Evolutionary conservation across 1,139 yeast genomes (phyloP).

Genomic region (Yamadazyma friedrichii): DNA sequence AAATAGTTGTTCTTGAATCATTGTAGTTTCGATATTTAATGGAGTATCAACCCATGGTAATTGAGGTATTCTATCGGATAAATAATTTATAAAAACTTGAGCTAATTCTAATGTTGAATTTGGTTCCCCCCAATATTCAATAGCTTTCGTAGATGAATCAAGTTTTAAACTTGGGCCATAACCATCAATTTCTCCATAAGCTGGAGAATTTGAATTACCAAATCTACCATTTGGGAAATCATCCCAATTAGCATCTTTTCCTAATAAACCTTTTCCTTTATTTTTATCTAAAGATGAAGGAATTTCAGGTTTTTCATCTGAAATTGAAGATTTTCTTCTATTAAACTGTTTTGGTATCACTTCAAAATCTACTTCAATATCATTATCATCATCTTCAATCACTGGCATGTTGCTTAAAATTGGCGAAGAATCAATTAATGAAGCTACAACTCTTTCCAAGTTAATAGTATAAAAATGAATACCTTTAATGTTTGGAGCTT

Average conservation of each 20-base stretch:
- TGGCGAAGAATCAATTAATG: conserved; percentile 64
- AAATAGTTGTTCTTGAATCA: conserved; percentile 87
- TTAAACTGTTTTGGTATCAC: background rate
- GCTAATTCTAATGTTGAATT: conserved; percentile 61
- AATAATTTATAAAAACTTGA: conserved; percentile 66
- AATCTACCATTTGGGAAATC: conserved; percentile 97
- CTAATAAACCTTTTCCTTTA: conserved; percentile 79
- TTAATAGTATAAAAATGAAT: conserved; percentile 90
- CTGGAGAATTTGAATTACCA: conserved; percentile 96
- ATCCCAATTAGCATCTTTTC: conserved; percentile 97
- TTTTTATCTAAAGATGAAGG: conserved; percentile 67
- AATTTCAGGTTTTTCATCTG: conserved; percentile 37
- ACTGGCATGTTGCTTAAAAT: conserved; percentile 41
- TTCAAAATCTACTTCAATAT: background rate
- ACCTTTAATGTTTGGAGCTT: conserved; percentile 63
- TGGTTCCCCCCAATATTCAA: conserved; percentile 83
- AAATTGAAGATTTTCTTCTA: conserved; percentile 46
- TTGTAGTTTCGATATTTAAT: conserved; percentile 82
- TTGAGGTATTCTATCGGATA: conserved; percentile 71
- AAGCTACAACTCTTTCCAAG: conserved; percentile 87
- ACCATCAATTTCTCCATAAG: conserved; percentile 97
- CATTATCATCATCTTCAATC: conserved; percentile 35
- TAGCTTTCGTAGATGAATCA: conserved; percentile 63
- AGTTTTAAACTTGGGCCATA: conserved; percentile 90
- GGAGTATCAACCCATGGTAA: conserved; percentile 93